Evolutionary conservation across 768 basidiomycete species (phyloP).

Genomic region (Mycena filopes): DNA sequence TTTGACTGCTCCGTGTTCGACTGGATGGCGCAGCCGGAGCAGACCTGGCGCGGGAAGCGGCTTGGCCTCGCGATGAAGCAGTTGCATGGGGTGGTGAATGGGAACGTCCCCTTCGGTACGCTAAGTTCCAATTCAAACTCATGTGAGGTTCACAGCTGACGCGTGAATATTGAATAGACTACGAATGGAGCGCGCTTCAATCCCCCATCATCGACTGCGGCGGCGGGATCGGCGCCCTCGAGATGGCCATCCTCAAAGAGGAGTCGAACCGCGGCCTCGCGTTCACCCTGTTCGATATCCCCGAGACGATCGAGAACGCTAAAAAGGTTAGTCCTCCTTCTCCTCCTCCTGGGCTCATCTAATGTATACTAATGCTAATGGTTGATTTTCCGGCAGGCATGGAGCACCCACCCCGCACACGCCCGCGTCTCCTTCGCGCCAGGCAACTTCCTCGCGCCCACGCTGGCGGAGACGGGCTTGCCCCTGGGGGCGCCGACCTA

Average conservation of each 20-base stretch:
- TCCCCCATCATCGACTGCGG: conserved; percentile 42
- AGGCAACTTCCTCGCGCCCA: conserved; percentile 40
- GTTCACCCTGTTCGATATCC: conserved; percentile 42
- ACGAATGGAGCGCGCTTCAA: conserved; percentile 36
- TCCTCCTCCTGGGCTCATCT: too few relatives aligned
- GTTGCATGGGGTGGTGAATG: conserved; percentile 42
- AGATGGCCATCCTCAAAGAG: conserved; percentile 35
- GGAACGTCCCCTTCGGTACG: conserved; percentile 37
- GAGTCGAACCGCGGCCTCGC: conserved; percentile 29
- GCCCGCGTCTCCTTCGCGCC: conserved; percentile 36
- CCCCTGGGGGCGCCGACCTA: conserved; percentile 41
- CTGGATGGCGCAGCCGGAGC: conserved; percentile 8
- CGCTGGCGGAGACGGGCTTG: conserved; percentile 34
- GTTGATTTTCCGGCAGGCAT: conserved; percentile 8
- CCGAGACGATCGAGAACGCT: conserved; percentile 39
- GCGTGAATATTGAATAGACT: too few relatives aligned
- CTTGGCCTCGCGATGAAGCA: conserved; percentile 40
- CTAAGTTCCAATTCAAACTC: too few relatives aligned
- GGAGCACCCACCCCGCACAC: conserved; percentile 2
- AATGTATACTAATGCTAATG: background rate
- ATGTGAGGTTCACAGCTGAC: too few relatives aligned
- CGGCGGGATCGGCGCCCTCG: conserved; percentile 43
- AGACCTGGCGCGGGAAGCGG: conserved; percentile 6
- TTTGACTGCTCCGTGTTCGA: conserved; percentile 13
- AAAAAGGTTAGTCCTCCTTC: too few relatives aligned